phyloP scores from a whole-genome alignment of 192 early-diverging fungal species.

The Rhizophagus clarus region DNA sequence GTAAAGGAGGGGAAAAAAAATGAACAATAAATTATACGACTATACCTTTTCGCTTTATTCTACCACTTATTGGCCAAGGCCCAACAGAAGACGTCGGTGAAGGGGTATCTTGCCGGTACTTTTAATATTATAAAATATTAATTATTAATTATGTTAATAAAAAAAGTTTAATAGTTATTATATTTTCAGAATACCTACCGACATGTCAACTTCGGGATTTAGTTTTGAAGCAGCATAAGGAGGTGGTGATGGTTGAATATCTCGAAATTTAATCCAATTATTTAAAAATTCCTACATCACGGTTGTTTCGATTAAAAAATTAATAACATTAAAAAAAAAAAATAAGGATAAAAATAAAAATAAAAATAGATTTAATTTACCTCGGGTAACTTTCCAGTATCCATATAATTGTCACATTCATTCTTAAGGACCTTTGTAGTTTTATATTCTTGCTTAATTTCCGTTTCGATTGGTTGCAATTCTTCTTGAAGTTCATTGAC shows the following conservation, averaged over 20 bases:
- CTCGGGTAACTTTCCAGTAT: slow-evolving; percentile 10
- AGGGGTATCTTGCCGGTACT: slow-evolving; percentile 33
- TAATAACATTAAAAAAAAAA: not conserved
- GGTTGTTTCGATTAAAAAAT: too few relatives aligned
- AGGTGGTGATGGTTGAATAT: slow-evolving; percentile 28
- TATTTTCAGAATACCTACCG: not conserved
- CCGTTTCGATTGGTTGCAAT: slow-evolving; percentile 23
- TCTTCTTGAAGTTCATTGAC: slow-evolving; percentile 31
- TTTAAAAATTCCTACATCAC: slow-evolving; percentile 15
- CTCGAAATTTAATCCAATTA: slow-evolving; percentile 29
- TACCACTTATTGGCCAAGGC: slow-evolving; percentile 19
- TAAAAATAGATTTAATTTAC: slow-evolving; percentile 9
- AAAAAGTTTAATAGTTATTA: not conserved
- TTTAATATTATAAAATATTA: not conserved
- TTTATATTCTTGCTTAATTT: slow-evolving; percentile 32
- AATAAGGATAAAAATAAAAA: not conserved
- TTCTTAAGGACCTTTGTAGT: slow-evolving; percentile 30
- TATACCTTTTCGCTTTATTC: slow-evolving; percentile 35
- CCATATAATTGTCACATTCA: slow-evolving; percentile 24
- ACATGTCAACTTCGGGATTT: slow-evolving; percentile 28
- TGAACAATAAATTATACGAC: not conserved
- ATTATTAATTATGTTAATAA: not conserved
- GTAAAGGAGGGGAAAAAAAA: not conserved
- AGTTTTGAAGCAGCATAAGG: slow-evolving; percentile 26
- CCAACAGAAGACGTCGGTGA: slow-evolving; percentile 28